Conservation (phyloP, 306 rosid genomes). For the Cucurbita argyrosperma region DNA sequence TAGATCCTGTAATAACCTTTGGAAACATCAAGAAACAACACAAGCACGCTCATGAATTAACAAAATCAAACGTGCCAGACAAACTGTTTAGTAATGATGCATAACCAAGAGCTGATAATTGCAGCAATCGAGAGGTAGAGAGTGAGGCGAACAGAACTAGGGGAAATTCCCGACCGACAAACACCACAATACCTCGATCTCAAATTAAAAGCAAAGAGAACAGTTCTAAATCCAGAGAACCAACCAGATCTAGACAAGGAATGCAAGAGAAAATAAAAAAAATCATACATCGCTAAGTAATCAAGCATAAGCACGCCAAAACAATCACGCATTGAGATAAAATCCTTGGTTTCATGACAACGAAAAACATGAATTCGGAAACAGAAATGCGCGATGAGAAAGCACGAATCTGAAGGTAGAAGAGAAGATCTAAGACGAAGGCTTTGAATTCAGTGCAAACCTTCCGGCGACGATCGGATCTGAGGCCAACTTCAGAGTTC, state of each 20-base stretch:
- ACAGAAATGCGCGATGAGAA: neutral
- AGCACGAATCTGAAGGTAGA: neutral
- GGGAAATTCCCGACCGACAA: neutral
- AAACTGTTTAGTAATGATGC: neutral
- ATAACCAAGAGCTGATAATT: neutral
- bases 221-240: neutral
- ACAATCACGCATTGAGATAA: neutral
- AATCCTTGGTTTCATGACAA: neutral
- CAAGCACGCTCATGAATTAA: neutral
- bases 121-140: neutral
- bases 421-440: neutral
- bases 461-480: constrained; percentile 5
- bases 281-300: neutral
- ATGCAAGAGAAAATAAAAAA: neutral
- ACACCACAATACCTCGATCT: neutral
- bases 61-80: neutral
- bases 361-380: too few species aligned
- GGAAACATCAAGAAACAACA: neutral
- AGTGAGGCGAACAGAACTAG: too few species aligned
- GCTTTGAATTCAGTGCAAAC: neutral
- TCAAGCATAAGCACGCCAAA: neutral
- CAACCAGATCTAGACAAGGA: constrained; percentile 15
- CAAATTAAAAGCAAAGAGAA: too few species aligned
- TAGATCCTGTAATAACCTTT: neutral
- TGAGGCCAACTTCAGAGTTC: neutral